Base-by-base conservation (phyloP, 768 basidiomycete species). In the Lactarius sanguifluus region DNA sequence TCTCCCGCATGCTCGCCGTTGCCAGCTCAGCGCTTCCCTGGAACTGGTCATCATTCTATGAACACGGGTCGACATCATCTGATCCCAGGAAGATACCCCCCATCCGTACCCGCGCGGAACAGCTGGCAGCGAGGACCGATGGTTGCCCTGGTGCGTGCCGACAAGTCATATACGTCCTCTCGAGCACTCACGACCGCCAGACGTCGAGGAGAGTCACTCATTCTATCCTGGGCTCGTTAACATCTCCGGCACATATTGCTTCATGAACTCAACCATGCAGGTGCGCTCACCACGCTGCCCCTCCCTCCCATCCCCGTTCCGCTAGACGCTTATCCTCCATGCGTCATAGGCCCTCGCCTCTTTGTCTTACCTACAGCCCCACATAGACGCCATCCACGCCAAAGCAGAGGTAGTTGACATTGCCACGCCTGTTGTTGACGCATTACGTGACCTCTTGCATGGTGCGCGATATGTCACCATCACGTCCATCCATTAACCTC, bases 181-280 rank as follows among this genome's bases (percentile, higher is more conserved):
- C 36, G 57, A 59, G 34, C 16, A 25, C 8, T 52, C 23, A 52
- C 15, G 13, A 52, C 23, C 32, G 2, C 13, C 12, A 40, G 58
- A 61, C 45, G 50, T 54, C 20, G 69, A 72, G 52, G 70, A 75
- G 62, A 72, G 82, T 18, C 81, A 16, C 2, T 52, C 82, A 25
- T 83, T 87, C 72, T 97, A 92, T 76, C 91, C 95, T 2, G 96
- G 96, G 0, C 88, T 98, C 59, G 91, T 97, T 73, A 98, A 98
- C 73, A 89, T 96, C 43, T 96, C 94, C 10, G 96, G 96, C 13
- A 96, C 94, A 60, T 92, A 96, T 70, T 98, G 96, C 74, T 98
- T 97, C 80, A 92, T 98, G 88, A 96, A 98, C 75, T 95, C 96
- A 15, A 94, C 94, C 3, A 80, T 98, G 12, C 96, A 98, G 85